Evolutionary conservation across 805 yeast species (phyloP).

Genomic region (Ogataea glucozyma): DNA sequence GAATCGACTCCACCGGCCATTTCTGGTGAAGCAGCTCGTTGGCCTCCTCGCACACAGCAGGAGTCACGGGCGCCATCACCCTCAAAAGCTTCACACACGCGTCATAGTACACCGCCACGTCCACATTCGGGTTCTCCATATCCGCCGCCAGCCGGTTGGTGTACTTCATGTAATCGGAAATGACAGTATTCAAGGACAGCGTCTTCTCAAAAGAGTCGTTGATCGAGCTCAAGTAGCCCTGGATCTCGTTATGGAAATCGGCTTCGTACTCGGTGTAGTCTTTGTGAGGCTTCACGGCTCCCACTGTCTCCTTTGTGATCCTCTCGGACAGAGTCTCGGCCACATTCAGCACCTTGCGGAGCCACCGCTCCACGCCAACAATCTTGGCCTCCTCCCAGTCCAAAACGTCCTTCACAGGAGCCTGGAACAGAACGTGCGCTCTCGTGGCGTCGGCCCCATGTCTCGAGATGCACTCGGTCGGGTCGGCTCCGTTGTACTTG

Average conservation of each 20-base stretch:
- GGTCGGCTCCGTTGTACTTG: conserved; percentile 92
- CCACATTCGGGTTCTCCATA: conserved; percentile 38
- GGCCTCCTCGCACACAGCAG: conserved; percentile 79
- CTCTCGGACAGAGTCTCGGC: conserved; percentile 24
- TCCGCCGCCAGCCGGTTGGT: conserved; percentile 53
- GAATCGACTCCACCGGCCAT: conserved; percentile 42
- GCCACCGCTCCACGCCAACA: conserved; percentile 86
- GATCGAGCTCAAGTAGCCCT: conserved; percentile 47
- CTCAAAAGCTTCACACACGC: conserved; percentile 55
- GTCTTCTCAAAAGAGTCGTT: conserved; percentile 59
- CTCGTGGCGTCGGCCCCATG: conserved; percentile 95
- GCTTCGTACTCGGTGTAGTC: conserved; percentile 46
- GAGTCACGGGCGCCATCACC: conserved; percentile 78
- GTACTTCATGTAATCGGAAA: conserved; percentile 87
- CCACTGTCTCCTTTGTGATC: conserved; percentile 7
- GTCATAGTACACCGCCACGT: conserved; percentile 45
- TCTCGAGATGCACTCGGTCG: conserved; percentile 64
- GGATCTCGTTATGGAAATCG: conserved; percentile 57
- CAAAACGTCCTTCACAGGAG: conserved; percentile 78
- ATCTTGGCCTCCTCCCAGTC: conserved; percentile 91
- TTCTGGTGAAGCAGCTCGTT: conserved; percentile 56
- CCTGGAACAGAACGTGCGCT: conserved; percentile 90
- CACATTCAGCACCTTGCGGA: conserved; percentile 53
- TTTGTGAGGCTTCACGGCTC: conserved; percentile 20
- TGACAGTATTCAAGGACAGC: conserved; percentile 75